Evolutionary conservation across 768 basidiomycete genomes (phyloP).

Genomic region (Nevesoporus exiguus): DNA sequence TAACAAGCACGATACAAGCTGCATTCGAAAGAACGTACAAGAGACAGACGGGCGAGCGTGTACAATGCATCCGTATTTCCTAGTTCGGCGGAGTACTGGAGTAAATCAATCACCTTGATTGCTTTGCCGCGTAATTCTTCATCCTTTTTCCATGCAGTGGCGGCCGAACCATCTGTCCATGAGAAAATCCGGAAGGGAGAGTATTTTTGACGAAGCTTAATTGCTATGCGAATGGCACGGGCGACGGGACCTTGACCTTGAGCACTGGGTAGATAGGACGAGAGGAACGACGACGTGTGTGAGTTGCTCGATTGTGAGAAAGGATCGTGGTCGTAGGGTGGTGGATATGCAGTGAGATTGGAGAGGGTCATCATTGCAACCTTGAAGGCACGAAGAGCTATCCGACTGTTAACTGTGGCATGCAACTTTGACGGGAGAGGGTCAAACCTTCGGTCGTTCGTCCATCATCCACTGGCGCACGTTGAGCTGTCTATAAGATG

Average conservation of each 20-base stretch:
- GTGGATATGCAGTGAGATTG: constrained; percentile 58
- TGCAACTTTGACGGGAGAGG: neutral
- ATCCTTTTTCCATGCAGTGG: constrained; percentile 50
- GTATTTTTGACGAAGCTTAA: constrained; percentile 63
- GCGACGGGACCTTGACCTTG: constrained; percentile 79
- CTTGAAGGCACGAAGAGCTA: constrained; percentile 72
- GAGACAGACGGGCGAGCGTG: constrained; percentile 59
- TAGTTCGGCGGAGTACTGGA: constrained; percentile 77
- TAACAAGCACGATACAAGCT: neutral
- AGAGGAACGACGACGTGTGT: constrained; percentile 50
- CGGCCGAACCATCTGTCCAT: constrained; percentile 39
- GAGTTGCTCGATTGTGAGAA: constrained; percentile 35
- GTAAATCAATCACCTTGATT: constrained; percentile 75
- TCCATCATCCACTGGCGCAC: constrained; percentile 30
- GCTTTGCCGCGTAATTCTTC: constrained; percentile 70
- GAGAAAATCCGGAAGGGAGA: constrained; percentile 46
- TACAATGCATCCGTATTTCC: constrained; percentile 75
- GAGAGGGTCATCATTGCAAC: constrained; percentile 68
- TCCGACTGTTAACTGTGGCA: constrained; percentile 1
- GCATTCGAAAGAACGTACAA: constrained; percentile 44
- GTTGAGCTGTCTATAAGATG: constrained; percentile 14
- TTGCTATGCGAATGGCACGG: constrained; percentile 60
- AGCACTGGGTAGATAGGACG: constrained; percentile 62
- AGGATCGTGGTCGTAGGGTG: constrained; percentile 54
- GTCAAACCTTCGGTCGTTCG: constrained; percentile 51